A percentile compares a stretch with the other conserved stretches of the same genome.
Evolutionary conservation across 495 filamentous ascomycete species (phyloP).

Genomic region (Chaetomidium leptoderma): DNA sequence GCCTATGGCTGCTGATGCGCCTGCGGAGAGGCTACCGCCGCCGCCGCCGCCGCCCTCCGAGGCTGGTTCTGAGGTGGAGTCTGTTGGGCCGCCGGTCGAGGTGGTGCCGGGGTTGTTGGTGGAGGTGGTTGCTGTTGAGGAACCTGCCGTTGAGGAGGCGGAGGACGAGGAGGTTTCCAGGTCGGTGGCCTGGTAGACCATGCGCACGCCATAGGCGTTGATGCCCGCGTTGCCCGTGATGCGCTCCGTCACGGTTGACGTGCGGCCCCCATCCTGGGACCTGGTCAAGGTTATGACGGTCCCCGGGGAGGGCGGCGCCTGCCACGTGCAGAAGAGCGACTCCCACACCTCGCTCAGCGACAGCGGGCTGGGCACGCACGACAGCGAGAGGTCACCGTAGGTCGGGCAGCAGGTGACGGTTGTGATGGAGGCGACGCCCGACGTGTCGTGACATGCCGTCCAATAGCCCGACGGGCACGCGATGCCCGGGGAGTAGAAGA

Average conservation of each 20-base stretch:
- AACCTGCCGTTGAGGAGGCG: neutral
- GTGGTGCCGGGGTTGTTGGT: neutral
- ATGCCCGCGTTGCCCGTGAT: neutral
- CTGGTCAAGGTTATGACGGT: slow-evolving; percentile 5
- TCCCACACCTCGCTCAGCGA: neutral
- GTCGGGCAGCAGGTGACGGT: slow-evolving; percentile 16
- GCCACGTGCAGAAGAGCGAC: slow-evolving; percentile 14
- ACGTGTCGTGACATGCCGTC: slow-evolving; percentile 17
- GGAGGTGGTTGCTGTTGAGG: neutral
- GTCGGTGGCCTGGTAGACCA: slow-evolving; percentile 9
- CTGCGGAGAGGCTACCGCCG: neutral
- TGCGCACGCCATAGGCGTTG: slow-evolving; percentile 13
- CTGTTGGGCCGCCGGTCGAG: neutral
- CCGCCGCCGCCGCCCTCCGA: no score
- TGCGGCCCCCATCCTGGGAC: neutral
- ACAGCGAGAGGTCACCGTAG: slow-evolving; percentile 12
- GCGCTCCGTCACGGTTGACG: neutral
- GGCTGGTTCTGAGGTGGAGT: neutral
- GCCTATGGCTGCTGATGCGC: neutral
- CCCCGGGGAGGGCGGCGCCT: neutral
- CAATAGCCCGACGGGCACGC: slow-evolving; percentile 14
- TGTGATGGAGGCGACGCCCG: slow-evolving; percentile 12
- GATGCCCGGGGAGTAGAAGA: slow-evolving; percentile 16
- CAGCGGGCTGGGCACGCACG: slow-evolving; percentile 6
- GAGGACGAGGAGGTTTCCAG: neutral